Evolutionary conservation across 225 moss, liverwort and hornwort species (phyloP).

Genomic region (Polytrichum formosum): DNA sequence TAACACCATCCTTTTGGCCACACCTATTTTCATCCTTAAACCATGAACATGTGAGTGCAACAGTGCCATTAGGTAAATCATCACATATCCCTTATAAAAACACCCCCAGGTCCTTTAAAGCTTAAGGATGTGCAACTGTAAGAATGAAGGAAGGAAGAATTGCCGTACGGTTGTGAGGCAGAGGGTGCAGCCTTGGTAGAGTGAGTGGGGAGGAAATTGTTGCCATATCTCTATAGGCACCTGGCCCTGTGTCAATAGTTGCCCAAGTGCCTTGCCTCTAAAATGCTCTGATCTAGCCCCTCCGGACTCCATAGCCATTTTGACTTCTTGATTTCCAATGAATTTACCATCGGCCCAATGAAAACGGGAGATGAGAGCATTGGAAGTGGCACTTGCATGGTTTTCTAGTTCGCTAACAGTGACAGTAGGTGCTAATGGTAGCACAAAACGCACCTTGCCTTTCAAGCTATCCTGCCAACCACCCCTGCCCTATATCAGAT

Average conservation of each 20-base stretch:
- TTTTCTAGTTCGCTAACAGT: conserved; percentile 52
- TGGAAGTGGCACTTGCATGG: conserved; percentile 43
- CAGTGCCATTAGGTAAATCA: too few species aligned
- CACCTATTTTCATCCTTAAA: too few species aligned
- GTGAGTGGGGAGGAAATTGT: conserved; percentile 65
- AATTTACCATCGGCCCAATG: conserved; percentile 60
- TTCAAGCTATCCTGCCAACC: conserved; percentile 78
- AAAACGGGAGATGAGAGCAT: conserved; percentile 68
- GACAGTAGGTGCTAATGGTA: conserved; percentile 83
- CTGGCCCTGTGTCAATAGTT: conserved; percentile 59
- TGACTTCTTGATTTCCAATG: conserved; percentile 5
- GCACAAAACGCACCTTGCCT: conserved; percentile 67
- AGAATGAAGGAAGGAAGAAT: conserved; percentile 10
- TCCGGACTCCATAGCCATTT: conserved; percentile 8
- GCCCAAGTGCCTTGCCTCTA: conserved; percentile 20
- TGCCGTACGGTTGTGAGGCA: conserved; percentile 72
- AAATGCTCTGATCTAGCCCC: conserved; percentile 9
- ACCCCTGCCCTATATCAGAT: conserved; percentile 23
- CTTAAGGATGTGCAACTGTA: neutral
- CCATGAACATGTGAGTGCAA: too few species aligned
- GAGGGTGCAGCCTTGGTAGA: conserved; percentile 62
- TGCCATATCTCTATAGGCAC: conserved; percentile 72
- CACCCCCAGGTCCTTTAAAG: too few species aligned
- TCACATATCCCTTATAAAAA: too few species aligned
- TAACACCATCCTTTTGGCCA: too few species aligned